phyloP scores from a whole-genome alignment of 441 rosid genomes.

The Erodium chrysanthum region DNA sequence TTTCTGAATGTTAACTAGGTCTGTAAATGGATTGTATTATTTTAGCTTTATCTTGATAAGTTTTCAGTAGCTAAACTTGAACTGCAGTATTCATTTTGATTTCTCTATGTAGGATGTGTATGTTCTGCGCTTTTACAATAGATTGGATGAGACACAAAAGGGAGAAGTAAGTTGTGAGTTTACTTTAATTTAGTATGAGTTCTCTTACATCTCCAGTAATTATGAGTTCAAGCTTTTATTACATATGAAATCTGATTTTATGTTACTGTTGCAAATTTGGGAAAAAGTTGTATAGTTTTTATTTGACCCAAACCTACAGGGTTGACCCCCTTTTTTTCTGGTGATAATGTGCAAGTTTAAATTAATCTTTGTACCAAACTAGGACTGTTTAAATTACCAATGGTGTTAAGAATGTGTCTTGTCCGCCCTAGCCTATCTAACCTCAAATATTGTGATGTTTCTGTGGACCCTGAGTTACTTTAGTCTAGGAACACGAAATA shows the following conservation, averaged over 20 bases:
- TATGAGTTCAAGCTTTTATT: neutral
- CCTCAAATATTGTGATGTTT: neutral
- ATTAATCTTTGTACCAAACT: neutral
- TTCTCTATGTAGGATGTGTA: slow-evolving; percentile 52
- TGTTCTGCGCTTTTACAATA: slow-evolving; percentile 53
- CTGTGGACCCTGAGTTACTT: slow-evolving; percentile 2
- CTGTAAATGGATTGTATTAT: neutral
- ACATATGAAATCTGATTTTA: neutral
- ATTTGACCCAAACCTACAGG: neutral
- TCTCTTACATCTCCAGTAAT: neutral
- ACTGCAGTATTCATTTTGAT: slow-evolving; percentile 10
- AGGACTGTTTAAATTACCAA: neutral
- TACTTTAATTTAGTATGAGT: slow-evolving; percentile 4
- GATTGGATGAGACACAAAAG: slow-evolving; percentile 68
- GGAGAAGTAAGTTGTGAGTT: slow-evolving; percentile 65
- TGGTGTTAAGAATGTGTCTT: neutral
- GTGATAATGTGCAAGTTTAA: slow-evolving; percentile 2
- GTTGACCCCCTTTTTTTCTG: neutral
- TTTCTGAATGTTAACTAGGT: neutral
- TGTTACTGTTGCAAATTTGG: neutral
- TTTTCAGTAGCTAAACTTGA: neutral
- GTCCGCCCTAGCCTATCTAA: neutral
- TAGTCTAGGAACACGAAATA: neutral
- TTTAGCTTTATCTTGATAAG: slow-evolving; percentile 12
- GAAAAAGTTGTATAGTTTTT: neutral